Conservation (phyloP, 352 stramenopile genomes). For the Pythium rhizo-oryzae region DNA sequence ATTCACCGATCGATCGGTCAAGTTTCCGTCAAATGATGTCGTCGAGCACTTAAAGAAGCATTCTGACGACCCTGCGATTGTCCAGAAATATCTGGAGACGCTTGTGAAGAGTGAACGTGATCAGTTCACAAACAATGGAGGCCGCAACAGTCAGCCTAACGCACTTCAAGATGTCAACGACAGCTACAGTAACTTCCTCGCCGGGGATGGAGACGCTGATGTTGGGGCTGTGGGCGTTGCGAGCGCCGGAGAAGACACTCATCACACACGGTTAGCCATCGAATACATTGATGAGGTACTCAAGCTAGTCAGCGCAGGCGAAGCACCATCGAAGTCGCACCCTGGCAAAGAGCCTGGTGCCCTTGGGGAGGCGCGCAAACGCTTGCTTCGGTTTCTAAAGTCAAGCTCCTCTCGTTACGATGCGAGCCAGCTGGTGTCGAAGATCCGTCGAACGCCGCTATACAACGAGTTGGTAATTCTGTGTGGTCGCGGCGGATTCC, state of each 20-base stretch:
- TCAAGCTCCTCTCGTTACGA: slow-evolving; percentile 78
- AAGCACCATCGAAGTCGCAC: slow-evolving; percentile 81
- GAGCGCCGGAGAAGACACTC: slow-evolving; percentile 53
- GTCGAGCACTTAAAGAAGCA: slow-evolving; percentile 77
- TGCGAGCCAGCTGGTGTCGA: slow-evolving; percentile 66
- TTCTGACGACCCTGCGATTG: slow-evolving; percentile 72
- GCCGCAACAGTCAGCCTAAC: slow-evolving; percentile 20
- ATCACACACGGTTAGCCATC: slow-evolving; percentile 81
- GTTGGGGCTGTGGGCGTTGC: slow-evolving; percentile 23
- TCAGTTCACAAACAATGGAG: slow-evolving; percentile 24
- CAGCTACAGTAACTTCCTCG: slow-evolving; percentile 84
- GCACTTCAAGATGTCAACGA: slow-evolving; percentile 52
- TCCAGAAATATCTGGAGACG: slow-evolving; percentile 84
- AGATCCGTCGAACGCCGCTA: slow-evolving; percentile 71
- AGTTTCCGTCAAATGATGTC: slow-evolving; percentile 77
- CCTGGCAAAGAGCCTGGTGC: slow-evolving; percentile 75
- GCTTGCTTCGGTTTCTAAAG: slow-evolving; percentile 83
- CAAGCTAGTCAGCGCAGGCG: slow-evolving; percentile 63
- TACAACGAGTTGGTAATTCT: slow-evolving; percentile 89
- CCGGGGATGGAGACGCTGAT: slow-evolving; percentile 63
- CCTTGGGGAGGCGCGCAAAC: slow-evolving; percentile 76
- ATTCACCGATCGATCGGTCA: slow-evolving; percentile 76
- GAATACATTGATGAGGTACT: slow-evolving; percentile 89
- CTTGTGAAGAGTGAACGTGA: slow-evolving; percentile 60
- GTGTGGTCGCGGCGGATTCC: slow-evolving; percentile 74